These are phyloP conservation scores for Alternaria solani DNA, from an alignment of 2,329 filamentous ascomycete species.

Conservation along the genomic window DNA sequence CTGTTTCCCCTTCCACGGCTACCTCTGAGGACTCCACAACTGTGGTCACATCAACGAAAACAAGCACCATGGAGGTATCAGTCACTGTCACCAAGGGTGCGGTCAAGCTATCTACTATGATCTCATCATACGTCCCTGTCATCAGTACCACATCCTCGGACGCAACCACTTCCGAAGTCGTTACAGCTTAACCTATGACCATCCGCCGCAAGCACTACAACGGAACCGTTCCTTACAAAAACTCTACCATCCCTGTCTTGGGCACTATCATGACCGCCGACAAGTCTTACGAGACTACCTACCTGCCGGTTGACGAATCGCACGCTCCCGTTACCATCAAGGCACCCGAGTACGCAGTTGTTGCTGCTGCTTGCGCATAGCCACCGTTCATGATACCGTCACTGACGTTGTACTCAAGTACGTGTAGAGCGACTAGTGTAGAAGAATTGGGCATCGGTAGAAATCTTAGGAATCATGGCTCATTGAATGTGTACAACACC, in stretches of 20 bases:
- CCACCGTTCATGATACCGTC: slow-evolving; percentile 9
- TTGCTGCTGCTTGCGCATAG: slow-evolving; percentile 4
- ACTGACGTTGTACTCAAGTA: not conserved
- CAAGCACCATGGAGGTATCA: not conserved
- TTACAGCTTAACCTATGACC: slow-evolving; percentile 2
- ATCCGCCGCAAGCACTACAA: slow-evolving; percentile 2
- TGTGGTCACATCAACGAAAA: slow-evolving; percentile 1
- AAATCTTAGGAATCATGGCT: not conserved
- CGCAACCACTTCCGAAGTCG: slow-evolving; percentile 2
- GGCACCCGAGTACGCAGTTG: slow-evolving; percentile 7
- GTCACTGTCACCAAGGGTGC: not conserved
- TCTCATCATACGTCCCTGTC: slow-evolving; percentile 6
- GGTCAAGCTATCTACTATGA: slow-evolving; percentile 1
- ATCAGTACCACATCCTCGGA: slow-evolving; percentile 1
- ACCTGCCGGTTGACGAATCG: not conserved
- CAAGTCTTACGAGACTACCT: slow-evolving; percentile 11
- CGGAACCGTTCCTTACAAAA: slow-evolving; percentile 3
- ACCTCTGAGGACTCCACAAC: not conserved
- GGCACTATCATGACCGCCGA: not conserved
- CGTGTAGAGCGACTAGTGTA: not conserved
- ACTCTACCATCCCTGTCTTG: slow-evolving; percentile 7
- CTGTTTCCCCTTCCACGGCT: not conserved
- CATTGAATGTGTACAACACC: slow-evolving; percentile 2
- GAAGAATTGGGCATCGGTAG: not conserved
- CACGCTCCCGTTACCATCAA: slow-evolving; percentile 3